phyloP scores from a whole-genome alignment of 768 basidiomycete species.

The Rubroboletus pulcherrimus region DNA sequence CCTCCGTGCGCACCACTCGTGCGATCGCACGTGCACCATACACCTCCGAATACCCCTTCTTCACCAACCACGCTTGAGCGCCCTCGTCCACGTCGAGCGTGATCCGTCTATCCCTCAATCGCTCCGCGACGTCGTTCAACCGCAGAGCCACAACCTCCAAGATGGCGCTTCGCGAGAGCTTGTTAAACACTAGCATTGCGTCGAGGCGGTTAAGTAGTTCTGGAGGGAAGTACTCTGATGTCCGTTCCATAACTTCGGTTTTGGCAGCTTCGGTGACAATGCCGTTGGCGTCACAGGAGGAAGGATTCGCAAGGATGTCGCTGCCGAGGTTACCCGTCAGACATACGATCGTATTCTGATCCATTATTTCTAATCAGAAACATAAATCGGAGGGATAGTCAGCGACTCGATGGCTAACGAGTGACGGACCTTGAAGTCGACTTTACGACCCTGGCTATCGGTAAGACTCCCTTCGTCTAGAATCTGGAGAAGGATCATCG shows the following conservation, averaged over 20 bases:
- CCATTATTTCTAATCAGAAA: not conserved
- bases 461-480: conserved; percentile 88
- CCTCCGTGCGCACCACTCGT: conserved; percentile 76
- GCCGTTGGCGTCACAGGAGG: conserved; percentile 61
- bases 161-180: conserved; percentile 70
- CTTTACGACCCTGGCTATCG: conserved; percentile 87
- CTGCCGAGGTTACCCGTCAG: conserved; percentile 85
- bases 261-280: conserved; percentile 59
- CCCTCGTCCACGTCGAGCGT: conserved; percentile 62
- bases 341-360: conserved; percentile 88
- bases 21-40: conserved; percentile 90
- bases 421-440: conserved; percentile 75
- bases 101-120: conserved; percentile 65
- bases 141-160: conserved; percentile 76
- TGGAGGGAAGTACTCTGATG: conserved; percentile 80
- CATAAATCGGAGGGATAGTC: not conserved
- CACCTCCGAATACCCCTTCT: conserved; percentile 75
- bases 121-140: conserved; percentile 64
- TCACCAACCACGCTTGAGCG: conserved; percentile 66
- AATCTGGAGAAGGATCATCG: conserved; percentile 87
- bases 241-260: conserved; percentile 67
- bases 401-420: not conserved
- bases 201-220: conserved; percentile 89
- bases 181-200: conserved; percentile 87
- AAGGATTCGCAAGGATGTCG: conserved; percentile 67